Base-by-base conservation (phyloP, 441 rosid species). In the Brassica hybrid region DNA sequence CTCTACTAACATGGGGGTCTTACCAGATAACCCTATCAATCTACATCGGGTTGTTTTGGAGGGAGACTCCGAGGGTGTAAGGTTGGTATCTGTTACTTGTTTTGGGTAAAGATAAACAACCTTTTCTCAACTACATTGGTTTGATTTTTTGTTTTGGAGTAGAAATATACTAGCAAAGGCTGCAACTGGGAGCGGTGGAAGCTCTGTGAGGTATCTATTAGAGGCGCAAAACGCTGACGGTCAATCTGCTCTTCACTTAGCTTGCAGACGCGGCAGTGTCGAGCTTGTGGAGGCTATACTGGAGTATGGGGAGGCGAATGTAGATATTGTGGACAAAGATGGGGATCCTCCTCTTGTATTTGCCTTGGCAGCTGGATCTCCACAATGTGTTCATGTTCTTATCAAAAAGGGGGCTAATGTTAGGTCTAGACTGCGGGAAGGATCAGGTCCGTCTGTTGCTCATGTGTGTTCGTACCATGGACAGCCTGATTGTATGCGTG, bases 391-490 rank as follows among this genome's bases (percentile, higher is more conserved):
- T 71, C 91, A 80, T 67, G 89, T 90, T 59, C 98, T 96, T 72
- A 89, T 96, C 50, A 81, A 80, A 83, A 87, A 93, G 74, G 94
- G 92, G 74, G 91, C 97, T 56, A 88, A 91, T 76, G 98, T 92
- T 68, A 85, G 86, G 79, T 94, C 98, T 45, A 87, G 95, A 81
- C 84, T 92, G 85, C 88, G 98, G 80, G 96, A 94, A 74, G 99
- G 99, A 69, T 78, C 87, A 73, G 98, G 99, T 81, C 99, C 97
- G 11, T 94, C 98, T 52, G 92, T 96, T 72, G 96, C 98, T 76
- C 99, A 96, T 84, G 97, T 92, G 74, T 96, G 99, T 87, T 97
- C 98, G 41, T 92, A 92, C 82, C 97, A 96, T 85, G 99, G 99
- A 72, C 99, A 96, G 72, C 98, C 99, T 73, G 99, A 94, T 82